Percentiles rank a stretch among this genome's conserved stretches.
phyloP scores from a whole-genome alignment of 1,284 basidiomycete species.

The Golubevia sp. region DNA sequence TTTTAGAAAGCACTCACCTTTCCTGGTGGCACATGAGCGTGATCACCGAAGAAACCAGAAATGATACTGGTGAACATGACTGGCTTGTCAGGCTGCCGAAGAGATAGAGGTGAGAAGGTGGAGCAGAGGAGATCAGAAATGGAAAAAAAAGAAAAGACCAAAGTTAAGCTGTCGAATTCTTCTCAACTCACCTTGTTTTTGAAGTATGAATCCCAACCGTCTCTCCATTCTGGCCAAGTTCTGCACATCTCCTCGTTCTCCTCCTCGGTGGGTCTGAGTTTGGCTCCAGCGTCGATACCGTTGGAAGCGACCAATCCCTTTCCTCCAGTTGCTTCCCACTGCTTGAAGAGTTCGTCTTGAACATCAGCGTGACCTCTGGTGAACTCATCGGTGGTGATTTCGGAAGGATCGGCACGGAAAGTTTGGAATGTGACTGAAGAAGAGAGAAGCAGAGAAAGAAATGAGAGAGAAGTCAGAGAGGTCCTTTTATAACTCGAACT shows the following conservation, averaged over 20 bases:
- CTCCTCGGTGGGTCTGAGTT: conserved; percentile 64
- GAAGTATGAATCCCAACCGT: conserved; percentile 65
- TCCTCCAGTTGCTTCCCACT: not conserved
- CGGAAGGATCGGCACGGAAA: not conserved
- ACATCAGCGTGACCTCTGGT: not conserved
- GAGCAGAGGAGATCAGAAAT: too few relatives aligned
- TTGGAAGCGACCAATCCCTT: not conserved
- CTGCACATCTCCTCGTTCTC: conserved; percentile 63
- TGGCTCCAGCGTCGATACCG: conserved; percentile 64
- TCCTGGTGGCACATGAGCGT: conserved; percentile 11
- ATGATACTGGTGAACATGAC: conserved; percentile 62
- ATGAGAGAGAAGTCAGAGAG: too few relatives aligned
- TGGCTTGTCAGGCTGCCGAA: conserved; percentile 68
- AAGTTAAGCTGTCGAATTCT: too few relatives aligned
- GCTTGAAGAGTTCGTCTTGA: not conserved
- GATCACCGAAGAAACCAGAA: conserved; percentile 11
- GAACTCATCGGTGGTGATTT: not conserved
- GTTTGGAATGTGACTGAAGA: not conserved
- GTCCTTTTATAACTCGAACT: too few relatives aligned
- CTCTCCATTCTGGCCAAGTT: conserved; percentile 64
- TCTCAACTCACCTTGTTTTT: too few relatives aligned
- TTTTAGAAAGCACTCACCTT: conserved; percentile 28
- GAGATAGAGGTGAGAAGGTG: too few relatives aligned
- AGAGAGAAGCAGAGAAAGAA: too few relatives aligned
- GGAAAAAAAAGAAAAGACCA: too few relatives aligned